Percentiles rank a stretch among this genome's conserved stretches.
Evolutionary conservation across 176 grass and related monocot genomes (phyloP).

Genomic region (Puccinellia tenuiflora): DNA sequence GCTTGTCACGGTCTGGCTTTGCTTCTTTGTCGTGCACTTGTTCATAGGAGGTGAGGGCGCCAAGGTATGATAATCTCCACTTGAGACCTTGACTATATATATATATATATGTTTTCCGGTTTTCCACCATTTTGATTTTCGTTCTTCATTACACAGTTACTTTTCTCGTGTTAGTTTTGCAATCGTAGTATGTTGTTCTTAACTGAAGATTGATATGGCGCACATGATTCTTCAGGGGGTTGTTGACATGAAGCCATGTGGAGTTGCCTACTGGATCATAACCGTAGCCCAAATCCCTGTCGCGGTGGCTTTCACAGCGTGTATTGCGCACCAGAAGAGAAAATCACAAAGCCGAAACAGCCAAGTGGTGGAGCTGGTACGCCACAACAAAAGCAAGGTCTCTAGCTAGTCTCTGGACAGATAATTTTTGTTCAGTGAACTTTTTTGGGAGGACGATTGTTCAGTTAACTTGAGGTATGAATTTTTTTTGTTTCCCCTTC

Average conservation of each 20-base stretch:
- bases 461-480: not conserved
- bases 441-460: not conserved
- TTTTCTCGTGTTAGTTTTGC: too few species aligned
- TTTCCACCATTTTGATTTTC: not conserved
- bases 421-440: not conserved
- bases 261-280: conserved; percentile 55
- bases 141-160: not conserved
- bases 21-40: conserved; percentile 40
- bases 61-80: conserved; percentile 9
- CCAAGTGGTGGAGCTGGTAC: conserved; percentile 14
- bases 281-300: conserved; percentile 53
- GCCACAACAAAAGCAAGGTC: not conserved
- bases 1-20: conserved; percentile 55
- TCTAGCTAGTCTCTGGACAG: too few species aligned
- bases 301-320: conserved; percentile 53
- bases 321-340: conserved; percentile 39
- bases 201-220: not conserved
- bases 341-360: conserved; percentile 3
- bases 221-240: conserved; percentile 47
- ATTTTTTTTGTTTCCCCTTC: not conserved
- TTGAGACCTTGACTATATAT: too few species aligned
- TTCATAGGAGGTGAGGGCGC: conserved; percentile 23
- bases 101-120: too few species aligned
- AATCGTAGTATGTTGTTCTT: not conserved
- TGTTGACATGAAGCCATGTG: conserved; percentile 49